Evolutionary conservation across 108 stramenopile genomes (phyloP).

Genomic region (Cyclotella choctawhatcheeana): DNA sequence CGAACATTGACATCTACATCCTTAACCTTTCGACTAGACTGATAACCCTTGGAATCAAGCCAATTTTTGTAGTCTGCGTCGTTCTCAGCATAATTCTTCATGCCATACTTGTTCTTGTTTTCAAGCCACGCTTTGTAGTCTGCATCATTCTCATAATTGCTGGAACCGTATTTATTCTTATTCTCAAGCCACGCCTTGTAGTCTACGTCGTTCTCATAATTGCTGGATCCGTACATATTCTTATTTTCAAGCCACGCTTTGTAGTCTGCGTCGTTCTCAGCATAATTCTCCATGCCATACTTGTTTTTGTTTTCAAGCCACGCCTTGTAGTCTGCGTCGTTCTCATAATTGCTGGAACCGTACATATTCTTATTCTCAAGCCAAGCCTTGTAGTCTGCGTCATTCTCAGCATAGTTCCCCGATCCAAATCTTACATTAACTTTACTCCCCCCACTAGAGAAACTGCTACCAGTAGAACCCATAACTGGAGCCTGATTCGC

Average conservation of each 20-base stretch:
- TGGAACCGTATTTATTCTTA: not conserved
- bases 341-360: too few relatives aligned
- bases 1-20: constrained; percentile 13
- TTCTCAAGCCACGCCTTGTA: not conserved
- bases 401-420: not conserved
- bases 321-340: not conserved
- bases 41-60: too few relatives aligned
- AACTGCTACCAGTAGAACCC: constrained; percentile 9
- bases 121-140: not conserved
- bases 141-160: constrained; percentile 1
- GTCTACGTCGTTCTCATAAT: not conserved
- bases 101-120: not conserved
- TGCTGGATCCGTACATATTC: not conserved
- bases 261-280: constrained; percentile 12
- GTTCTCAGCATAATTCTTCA: not conserved
- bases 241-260: not conserved
- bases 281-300: constrained; percentile 11
- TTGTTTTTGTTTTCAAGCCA: not conserved
- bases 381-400: constrained; percentile 27
- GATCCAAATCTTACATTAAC: constrained; percentile 13
- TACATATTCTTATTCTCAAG: constrained; percentile 15
- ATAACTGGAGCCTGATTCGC: constrained; percentile 2
- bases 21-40: not conserved
- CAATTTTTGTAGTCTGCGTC: not conserved
- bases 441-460: not conserved